Conservation (phyloP, 306 rosid genomes). For the Inga laurina region DNA sequence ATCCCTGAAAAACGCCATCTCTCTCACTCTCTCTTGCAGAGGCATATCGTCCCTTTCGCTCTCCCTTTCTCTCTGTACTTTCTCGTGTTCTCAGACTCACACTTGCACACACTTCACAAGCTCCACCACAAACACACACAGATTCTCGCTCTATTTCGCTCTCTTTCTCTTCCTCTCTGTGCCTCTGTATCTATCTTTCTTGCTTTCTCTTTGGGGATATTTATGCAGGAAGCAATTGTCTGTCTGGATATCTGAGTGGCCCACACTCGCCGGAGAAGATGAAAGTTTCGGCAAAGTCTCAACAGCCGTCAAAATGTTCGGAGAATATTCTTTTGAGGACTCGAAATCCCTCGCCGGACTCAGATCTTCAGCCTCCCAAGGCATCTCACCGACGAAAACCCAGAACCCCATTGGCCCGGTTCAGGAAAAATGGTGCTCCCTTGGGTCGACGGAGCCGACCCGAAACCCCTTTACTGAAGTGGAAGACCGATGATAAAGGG, state of each 20-base stretch:
- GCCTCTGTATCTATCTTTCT: background rate
- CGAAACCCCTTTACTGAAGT: conserved; percentile 74
- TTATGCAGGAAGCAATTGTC: background rate
- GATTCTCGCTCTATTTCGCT: background rate
- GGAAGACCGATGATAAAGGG: conserved; percentile 49
- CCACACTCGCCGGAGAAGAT: conserved; percentile 48
- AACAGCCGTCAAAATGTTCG: conserved; percentile 37
- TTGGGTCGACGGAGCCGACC: conserved; percentile 72
- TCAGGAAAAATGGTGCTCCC: conserved; percentile 39
- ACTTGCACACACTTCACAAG: conserved; percentile 31
- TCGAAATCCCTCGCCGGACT: conserved; percentile 48
- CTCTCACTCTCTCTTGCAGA: background rate
- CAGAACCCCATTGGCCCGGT: conserved; percentile 45
- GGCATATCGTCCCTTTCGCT: conserved; percentile 17
- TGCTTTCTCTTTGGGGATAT: conserved; percentile 14
- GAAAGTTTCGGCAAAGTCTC: conserved; percentile 61
- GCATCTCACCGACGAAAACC: conserved; percentile 29
- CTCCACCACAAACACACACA: conserved; percentile 30
- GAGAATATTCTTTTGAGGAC: conserved; percentile 32
- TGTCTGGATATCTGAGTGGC: conserved; percentile 40
- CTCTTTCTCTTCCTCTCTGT: background rate
- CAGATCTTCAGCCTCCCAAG: conserved; percentile 60
- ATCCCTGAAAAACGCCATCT: conserved; percentile 19
- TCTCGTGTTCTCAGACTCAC: conserved; percentile 35
- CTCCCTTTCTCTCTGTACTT: conserved; percentile 34